Percentiles rank a stretch among this genome's conserved stretches.
Evolutionary conservation across 768 basidiomycete genomes (phyloP).

Genomic region (Lactarius hengduanensis): DNA sequence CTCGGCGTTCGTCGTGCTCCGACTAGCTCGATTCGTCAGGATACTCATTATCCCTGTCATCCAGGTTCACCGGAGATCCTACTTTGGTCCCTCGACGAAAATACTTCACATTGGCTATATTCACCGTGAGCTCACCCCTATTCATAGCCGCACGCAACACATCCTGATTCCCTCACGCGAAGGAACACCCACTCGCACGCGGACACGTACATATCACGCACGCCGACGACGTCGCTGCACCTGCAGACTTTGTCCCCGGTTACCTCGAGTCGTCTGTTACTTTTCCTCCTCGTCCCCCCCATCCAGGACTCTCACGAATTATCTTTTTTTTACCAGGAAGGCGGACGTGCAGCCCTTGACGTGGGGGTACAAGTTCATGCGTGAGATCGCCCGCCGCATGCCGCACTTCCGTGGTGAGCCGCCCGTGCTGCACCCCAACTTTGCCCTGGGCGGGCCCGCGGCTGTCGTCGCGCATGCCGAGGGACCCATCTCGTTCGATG

Average conservation of each 20-base stretch:
- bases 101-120: constrained; percentile 24
- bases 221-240: constrained; percentile 30
- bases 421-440: constrained; percentile 20
- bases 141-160: too few relatives aligned
- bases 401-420: constrained; percentile 39
- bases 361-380: constrained; percentile 53
- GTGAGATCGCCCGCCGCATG: constrained; percentile 52
- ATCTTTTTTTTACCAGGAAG: constrained; percentile 25
- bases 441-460: too few relatives aligned
- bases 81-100: constrained; percentile 17
- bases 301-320: too few relatives aligned
- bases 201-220: constrained; percentile 30
- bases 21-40: background rate
- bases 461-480: too few relatives aligned
- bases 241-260: constrained; percentile 29
- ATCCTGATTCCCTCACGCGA: too few relatives aligned
- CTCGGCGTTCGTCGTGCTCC: too few relatives aligned
- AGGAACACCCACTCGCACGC: constrained; percentile 25
- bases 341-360: constrained; percentile 44
- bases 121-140: background rate
- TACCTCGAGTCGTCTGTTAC: constrained; percentile 34
- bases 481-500: too few relatives aligned
- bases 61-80: background rate
- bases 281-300: background rate
- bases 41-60: rapidly evolving